Conservation (phyloP, 768 basidiomycete species). For the Pluteus cervinus region DNA sequence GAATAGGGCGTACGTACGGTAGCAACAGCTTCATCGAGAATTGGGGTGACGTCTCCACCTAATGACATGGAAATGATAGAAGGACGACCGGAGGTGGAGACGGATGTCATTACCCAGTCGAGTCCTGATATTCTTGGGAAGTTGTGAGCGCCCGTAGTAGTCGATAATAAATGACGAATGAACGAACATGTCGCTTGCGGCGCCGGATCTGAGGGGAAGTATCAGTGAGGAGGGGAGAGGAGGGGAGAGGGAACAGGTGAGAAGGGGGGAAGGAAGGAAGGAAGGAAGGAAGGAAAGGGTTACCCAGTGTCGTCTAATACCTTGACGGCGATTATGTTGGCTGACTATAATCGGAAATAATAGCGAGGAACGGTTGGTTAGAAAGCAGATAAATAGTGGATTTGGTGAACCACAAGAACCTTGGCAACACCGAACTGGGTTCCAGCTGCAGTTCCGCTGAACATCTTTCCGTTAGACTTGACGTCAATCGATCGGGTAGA, state of each 20-base stretch:
- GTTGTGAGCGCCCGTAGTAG: too few relatives aligned
- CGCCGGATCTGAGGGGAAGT: too few relatives aligned
- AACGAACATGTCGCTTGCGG: too few relatives aligned
- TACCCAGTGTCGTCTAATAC: conserved; percentile 32
- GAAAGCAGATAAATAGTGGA: too few relatives aligned
- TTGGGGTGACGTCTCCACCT: conserved; percentile 20
- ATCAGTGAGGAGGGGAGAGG: conserved; percentile 19
- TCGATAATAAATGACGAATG: too few relatives aligned
- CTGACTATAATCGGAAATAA: too few relatives aligned
- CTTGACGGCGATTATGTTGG: conserved; percentile 34
- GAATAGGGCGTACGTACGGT: too few relatives aligned
- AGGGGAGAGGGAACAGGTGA: conserved; percentile 20
- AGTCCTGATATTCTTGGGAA: conserved; percentile 27
- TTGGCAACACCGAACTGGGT: conserved; percentile 13
- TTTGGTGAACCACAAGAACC: too few relatives aligned
- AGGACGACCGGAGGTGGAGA: conserved; percentile 17
- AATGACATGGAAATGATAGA: conserved; percentile 31
- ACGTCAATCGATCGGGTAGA: background rate
- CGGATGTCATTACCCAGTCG: conserved; percentile 21
- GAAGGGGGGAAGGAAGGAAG: conserved; percentile 29
- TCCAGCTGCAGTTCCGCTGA: conserved; percentile 13
- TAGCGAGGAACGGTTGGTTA: too few relatives aligned
- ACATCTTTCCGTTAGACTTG: too few relatives aligned
- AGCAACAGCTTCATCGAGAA: conserved; percentile 27
- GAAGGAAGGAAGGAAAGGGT: conserved; percentile 25